Base-by-base conservation (phyloP, 768 basidiomycete species). In the Chiua virens region DNA sequence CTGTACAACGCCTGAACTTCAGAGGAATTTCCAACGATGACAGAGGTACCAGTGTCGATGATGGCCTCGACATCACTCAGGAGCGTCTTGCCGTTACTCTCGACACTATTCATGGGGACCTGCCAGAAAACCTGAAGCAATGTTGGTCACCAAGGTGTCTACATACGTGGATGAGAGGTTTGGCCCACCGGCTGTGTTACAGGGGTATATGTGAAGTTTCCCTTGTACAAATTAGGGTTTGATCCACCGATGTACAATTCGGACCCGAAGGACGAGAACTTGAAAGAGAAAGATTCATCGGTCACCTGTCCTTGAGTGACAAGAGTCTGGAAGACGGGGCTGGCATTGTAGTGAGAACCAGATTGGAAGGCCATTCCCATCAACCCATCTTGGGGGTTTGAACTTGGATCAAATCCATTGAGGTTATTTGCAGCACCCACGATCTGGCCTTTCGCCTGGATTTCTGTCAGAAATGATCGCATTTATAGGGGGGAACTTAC, bases 291-390 rank as follows among this genome's bases (percentile, higher is more conserved):
- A 4, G n/a, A 18, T 10, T n/a, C 4, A 42, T 27, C 9, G 18
- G 27, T 10, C 25, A 42, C 25, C 25, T 42, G 25, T 8, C 25
- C 25, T 42, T 28, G 17, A 10, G 25, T 18, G 3, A 42, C 42
- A 14, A 28, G 25, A 28, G 25, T 30, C 34, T 78, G 65, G 55
- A 79, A 75, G 39, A 76, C 57, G 0, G 76, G 72, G 11, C 43
- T 60, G 2, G 65, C 60, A 18, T 56, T 45, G 51, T 65, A 75
- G 10, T 38, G 60, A 13, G 76, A 74, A 44, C 77, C 59, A 25
- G 71, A 49, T 27, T 63, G 60, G 68, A 74, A 79, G 0, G 54
- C 77, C 75, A 79, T 71, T 43, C 77, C 73, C 51, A 72, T 52
- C 35, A 72, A 23, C 4, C 71, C 67, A 35, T 66, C 67, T 5